A percentile compares a stretch with the other conserved stretches of the same genome.
These are phyloP conservation scores for Botrytis elliptica DNA, from an alignment of 2,329 filamentous ascomycete genomes.

Conservation along the genomic window DNA sequence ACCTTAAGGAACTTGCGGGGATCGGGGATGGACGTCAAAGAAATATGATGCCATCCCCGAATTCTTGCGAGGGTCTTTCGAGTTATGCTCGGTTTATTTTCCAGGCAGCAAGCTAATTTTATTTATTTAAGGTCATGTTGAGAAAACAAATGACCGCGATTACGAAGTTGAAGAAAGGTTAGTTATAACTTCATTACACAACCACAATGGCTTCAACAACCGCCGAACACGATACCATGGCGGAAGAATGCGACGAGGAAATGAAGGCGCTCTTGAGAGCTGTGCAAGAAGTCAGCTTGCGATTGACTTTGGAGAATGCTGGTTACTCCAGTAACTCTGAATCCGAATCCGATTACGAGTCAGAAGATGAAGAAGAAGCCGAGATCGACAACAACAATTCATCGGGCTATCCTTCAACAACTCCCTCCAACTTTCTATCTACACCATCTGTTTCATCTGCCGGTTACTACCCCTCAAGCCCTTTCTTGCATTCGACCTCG, in stretches of 20 bases:
- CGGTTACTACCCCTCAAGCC: not conserved
- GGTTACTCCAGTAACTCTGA: not conserved
- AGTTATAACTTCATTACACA: slow-evolving; percentile 29
- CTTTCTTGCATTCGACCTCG: not conserved
- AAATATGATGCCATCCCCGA: not conserved
- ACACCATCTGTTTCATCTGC: not conserved
- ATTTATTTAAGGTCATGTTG: slow-evolving; percentile 71
- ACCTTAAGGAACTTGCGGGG: not conserved
- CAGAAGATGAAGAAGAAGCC: not conserved
- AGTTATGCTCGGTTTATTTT: not conserved
- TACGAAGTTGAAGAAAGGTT: slow-evolving; percentile 96
- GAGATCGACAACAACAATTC: not conserved
- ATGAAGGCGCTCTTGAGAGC: not conserved
- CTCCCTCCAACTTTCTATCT: not conserved
- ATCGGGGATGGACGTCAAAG: not conserved
- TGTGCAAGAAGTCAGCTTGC: not conserved
- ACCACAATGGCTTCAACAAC: not conserved
- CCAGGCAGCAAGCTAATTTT: slow-evolving; percentile 3
- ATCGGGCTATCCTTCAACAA: not conserved
- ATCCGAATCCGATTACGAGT: not conserved
- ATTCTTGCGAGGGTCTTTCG: not conserved
- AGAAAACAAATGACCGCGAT: slow-evolving; percentile 97
- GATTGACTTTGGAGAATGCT: not conserved
- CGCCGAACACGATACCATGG: not conserved
- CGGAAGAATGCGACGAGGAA: not conserved